These are phyloP conservation scores for Candida methanosorbosa DNA, from an alignment of 805 yeast genomes.

Conservation along the genomic window DNA sequence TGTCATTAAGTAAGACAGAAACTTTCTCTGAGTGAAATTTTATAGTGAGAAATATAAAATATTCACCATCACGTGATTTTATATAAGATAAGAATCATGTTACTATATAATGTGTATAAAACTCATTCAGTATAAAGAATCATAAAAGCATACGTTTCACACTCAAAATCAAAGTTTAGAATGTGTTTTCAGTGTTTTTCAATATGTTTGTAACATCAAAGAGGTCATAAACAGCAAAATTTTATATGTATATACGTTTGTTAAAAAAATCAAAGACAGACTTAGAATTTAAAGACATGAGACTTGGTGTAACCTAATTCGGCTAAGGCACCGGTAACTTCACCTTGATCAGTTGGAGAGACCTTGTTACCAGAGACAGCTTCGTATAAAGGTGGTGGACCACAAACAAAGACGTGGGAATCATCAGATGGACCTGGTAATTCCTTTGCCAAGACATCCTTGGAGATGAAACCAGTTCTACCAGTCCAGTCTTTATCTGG, in stretches of 20 bases:
- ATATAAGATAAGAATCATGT: neutral
- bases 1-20: too few relatives aligned
- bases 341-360: conserved; percentile 92
- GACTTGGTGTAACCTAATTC: conserved; percentile 85
- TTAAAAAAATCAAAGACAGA: too few relatives aligned
- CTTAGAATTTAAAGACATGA: conserved; percentile 80
- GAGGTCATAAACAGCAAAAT: too few relatives aligned
- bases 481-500: conserved; percentile 39
- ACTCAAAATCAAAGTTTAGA: too few relatives aligned
- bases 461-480: conserved; percentile 65
- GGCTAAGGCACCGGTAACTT: conserved; percentile 75
- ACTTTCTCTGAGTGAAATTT: too few relatives aligned
- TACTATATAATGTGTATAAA: neutral
- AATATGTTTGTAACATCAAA: too few relatives aligned
- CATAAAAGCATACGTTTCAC: too few relatives aligned
- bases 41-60: too few relatives aligned
- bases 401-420: conserved; percentile 80
- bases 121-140: too few relatives aligned
- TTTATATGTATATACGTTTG: too few relatives aligned
- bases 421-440: conserved; percentile 58
- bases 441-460: conserved; percentile 56
- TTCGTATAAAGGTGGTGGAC: conserved; percentile 88
- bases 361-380: conserved; percentile 81
- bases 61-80: too few relatives aligned
- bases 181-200: too few relatives aligned